Base-by-base conservation (phyloP, 352 stramenopile genomes). In the Elongisporangium prolatum region DNA sequence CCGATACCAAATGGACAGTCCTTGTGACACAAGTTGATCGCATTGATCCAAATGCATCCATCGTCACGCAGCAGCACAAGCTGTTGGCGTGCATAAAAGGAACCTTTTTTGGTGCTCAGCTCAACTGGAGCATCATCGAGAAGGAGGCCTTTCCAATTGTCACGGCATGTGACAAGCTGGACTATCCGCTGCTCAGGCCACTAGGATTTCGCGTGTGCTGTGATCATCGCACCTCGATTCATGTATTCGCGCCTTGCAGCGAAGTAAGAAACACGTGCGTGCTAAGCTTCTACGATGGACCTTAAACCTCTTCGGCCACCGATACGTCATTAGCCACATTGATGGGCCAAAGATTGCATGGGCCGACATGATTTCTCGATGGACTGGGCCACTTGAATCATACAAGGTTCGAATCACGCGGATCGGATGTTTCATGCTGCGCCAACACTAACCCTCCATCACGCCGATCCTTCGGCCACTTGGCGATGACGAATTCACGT, bases 141-240 rank as follows among this genome's bases (percentile, higher is more conserved):
- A 68, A 69, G n/a, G 47, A 67, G 21, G 49, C 52, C 4, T 69
- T 55, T 55, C 61, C 57, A 0, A 62, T 72, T 8, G 34, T 66
- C 11, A 22, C 18, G 3, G 60, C 56, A 25, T 50, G 48, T 11
- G 18, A 48, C 11, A 53, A 63, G 21, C 50, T 64, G 3, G 22
- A 63, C 2, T 68, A 53, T n/a, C 50, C 70, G 8, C 52, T 74
- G 10, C 17, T 65, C 8, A 20, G 64, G 13, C 16, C 14, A 21
- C 13, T 22, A 20, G 44, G 18, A 48, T 67, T 60, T 52, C 22
- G 2, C 20, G 18, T 73, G 3, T 72, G 48, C 22, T 66, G 54
- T 14, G 61, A 71, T 20, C 69, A 71, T 25, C 54, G 51, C 1
- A 72, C 68, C n/a, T 24, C 71, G 0, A 68, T 72, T 20, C 56